Evolutionary conservation across 371 early-diverging fungal genomes (phyloP).

Genomic region (Rhizopus sp.): DNA sequence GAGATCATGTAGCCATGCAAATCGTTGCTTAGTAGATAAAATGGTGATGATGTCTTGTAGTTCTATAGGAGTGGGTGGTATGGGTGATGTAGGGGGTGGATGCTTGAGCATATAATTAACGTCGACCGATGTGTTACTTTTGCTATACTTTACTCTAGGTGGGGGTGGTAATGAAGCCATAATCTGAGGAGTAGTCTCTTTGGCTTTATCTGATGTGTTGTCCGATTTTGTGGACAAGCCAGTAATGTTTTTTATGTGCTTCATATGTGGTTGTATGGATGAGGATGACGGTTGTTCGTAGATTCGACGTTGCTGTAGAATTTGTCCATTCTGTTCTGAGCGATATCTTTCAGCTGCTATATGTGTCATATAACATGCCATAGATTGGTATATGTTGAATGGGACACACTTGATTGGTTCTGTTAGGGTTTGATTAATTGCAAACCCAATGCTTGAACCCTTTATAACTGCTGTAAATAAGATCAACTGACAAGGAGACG

Average conservation of each 20-base stretch:
- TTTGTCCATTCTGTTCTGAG: conserved; percentile 1
- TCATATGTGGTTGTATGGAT: background rate
- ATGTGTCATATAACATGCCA: conserved; percentile 31
- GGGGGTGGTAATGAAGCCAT: conserved; percentile 7
- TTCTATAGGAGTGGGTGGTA: too few relatives aligned
- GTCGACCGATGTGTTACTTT: background rate
- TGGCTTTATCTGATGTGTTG: background rate
- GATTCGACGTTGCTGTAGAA: background rate
- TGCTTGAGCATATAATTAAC: too few relatives aligned
- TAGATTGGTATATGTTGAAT: conserved; percentile 29
- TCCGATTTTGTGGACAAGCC: too few relatives aligned
- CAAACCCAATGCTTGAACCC: conserved; percentile 31
- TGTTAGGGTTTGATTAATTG: conserved; percentile 35
- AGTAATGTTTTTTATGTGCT: too few relatives aligned
- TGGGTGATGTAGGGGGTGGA: too few relatives aligned
- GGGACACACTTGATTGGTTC: conserved; percentile 40
- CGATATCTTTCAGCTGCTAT: conserved; percentile 25
- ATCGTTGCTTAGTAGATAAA: too few relatives aligned
- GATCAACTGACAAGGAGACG: conserved; percentile 38
- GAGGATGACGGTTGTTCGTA: background rate
- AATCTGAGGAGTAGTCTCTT: background rate
- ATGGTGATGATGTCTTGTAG: too few relatives aligned
- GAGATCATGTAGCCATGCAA: too few relatives aligned
- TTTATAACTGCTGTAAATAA: conserved; percentile 38
- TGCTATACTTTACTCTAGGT: background rate